Base-by-base conservation (phyloP, 2,329 filamentous ascomycete genomes). In the Escovopsis sp. region DNA sequence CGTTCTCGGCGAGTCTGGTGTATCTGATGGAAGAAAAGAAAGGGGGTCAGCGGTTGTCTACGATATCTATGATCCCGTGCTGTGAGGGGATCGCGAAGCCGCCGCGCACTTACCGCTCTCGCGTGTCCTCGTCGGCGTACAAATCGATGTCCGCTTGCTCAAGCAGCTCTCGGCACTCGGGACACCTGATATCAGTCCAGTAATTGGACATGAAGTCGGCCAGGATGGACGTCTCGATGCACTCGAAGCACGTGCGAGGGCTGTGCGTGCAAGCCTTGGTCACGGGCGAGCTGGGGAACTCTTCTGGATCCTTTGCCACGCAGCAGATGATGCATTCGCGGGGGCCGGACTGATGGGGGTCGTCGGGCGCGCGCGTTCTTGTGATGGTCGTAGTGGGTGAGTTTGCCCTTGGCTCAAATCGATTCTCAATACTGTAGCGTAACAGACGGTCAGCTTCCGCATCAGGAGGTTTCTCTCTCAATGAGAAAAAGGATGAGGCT, bases 151-250 rank as follows among this genome's bases (percentile, higher is more conserved):
- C 66, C 12, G 57, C 53, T 46, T 68, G 66, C 8, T 58, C 50
- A 2, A 78, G 55, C 0, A 51, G 48, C 26, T 56, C 57, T 3
- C 59, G 49, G 47, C 74, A 79, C 40, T 72, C 66, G 0, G 72
- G 71, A 41, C 74, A 79, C 37, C 57, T 58, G 35, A 77, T 63
- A 9, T 67, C 59, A 32, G 66, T 63, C 63, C 66, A 68, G 2
- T 59, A 44, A 19, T 57, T 59, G 46, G 39, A 55, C 28, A 51
- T 50, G 12, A 66, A 39, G 38, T 63, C 60, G 2, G 55, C 53
- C 23, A 49, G 49, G 33, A 66, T 63, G 2, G 57, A 62, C 6
- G 51, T 47, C 8, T 55, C 51, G 4, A 66, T 26, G 34, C 63
- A 66, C 12, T 55, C 53, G 9, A 59, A 49, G 32, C 63, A 66